A percentile compares a stretch with the other conserved stretches of the same genome.
Evolutionary conservation across 148 eudicot genomes (phyloP).

Genomic region (Rhododendron molle): DNA sequence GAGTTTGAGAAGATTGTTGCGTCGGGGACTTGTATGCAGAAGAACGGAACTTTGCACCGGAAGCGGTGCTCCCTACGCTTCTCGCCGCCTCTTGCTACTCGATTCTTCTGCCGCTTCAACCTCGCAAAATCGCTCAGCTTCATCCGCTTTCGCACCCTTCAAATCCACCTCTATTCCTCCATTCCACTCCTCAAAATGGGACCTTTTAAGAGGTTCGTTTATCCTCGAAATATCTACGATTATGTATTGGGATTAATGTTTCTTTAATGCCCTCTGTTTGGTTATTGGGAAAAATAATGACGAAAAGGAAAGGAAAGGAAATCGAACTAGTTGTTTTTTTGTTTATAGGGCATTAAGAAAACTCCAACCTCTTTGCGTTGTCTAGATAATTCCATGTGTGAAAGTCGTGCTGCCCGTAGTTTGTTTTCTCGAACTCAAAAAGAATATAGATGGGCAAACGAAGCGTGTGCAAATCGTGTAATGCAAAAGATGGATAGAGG

Average conservation of each 20-base stretch:
- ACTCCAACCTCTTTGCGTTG: background rate
- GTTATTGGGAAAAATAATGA: background rate
- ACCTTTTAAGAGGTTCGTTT: constrained; percentile 13
- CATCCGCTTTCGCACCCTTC: background rate
- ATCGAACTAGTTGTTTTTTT: background rate
- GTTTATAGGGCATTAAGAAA: background rate
- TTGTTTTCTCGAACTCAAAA: too few species aligned
- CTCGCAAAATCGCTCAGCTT: background rate
- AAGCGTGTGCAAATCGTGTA: too few species aligned
- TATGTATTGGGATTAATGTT: background rate
- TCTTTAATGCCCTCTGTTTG: background rate
- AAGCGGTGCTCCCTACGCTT: background rate
- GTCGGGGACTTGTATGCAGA: constrained; percentile 2
- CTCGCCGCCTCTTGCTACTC: background rate
- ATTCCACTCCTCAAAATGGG: constrained; percentile 10
- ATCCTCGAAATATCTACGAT: background rate
- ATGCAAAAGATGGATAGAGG: too few species aligned
- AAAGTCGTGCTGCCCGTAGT: background rate
- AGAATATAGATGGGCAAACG: too few species aligned
- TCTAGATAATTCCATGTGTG: background rate
- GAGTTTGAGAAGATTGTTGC: constrained; percentile 13
- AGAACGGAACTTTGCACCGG: background rate
- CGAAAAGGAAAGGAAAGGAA: background rate
- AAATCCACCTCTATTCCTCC: background rate
- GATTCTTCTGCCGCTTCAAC: constrained; percentile 6